phyloP scores from a whole-genome alignment of 495 filamentous ascomycete species.

The Hypoxylon fuscum region DNA sequence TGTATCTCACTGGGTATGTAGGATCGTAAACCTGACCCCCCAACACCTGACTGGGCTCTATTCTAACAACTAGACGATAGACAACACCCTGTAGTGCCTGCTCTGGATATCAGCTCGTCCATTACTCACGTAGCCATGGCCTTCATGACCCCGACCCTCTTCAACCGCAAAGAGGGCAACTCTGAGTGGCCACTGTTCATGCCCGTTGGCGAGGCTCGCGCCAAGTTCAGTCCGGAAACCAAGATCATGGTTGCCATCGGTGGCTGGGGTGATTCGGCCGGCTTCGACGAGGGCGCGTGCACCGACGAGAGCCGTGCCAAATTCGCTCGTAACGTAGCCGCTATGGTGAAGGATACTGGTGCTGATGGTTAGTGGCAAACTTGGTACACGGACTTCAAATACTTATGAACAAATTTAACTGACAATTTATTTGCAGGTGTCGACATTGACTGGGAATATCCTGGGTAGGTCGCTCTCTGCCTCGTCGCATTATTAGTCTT shows the following conservation, averaged over 20 bases:
- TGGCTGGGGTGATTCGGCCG: conserved; percentile 75
- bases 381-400: too few species aligned
- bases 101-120: conserved; percentile 52
- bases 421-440: conserved; percentile 44
- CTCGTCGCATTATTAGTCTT: not conserved
- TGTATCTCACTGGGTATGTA: conserved; percentile 72
- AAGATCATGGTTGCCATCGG: conserved; percentile 76
- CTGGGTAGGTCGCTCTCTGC: conserved; percentile 55
- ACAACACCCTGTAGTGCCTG: conserved; percentile 63
- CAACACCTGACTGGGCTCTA: not conserved
- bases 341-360: conserved; percentile 67
- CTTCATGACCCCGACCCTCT: conserved; percentile 69
- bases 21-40: too few species aligned
- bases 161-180: conserved; percentile 61
- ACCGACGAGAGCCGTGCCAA: conserved; percentile 59
- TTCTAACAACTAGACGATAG: conserved; percentile 42
- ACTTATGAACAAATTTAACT: too few species aligned
- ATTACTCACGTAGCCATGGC: conserved; percentile 73
- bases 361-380: conserved; percentile 66
- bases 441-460: conserved; percentile 86
- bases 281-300: conserved; percentile 67
- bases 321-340: conserved; percentile 71
- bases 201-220: conserved; percentile 62
- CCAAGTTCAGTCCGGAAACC: conserved; percentile 66
- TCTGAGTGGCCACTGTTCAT: conserved; percentile 68